A percentile compares a stretch with the other conserved stretches of the same genome.
Evolutionary conservation across 306 rosid genomes (phyloP).

Genomic region (Castanopsis chinensis): DNA sequence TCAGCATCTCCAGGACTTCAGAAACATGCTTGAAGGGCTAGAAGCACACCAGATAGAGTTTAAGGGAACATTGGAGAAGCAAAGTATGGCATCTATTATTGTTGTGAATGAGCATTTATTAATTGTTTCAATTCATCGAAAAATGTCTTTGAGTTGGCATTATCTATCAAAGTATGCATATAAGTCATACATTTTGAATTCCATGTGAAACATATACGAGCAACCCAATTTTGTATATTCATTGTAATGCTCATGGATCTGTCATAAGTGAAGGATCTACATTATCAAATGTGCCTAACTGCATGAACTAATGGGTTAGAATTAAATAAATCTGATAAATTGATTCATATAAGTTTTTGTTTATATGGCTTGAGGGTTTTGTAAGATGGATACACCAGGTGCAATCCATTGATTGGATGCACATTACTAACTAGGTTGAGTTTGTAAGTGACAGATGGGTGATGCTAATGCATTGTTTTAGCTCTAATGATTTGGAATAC

Average conservation of each 20-base stretch:
- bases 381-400: no score
- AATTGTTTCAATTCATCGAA: not conserved
- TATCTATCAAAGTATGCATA: not conserved
- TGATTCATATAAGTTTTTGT: no score
- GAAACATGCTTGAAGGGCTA: constrained; percentile 60
- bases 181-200: not conserved
- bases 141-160: not conserved
- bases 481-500: no score
- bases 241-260: not conserved
- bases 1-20: constrained; percentile 75
- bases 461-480: no score
- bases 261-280: no score
- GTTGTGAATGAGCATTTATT: constrained; percentile 21
- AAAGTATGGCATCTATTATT: constrained; percentile 49
- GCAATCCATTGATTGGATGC: no score
- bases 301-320: no score
- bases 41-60: constrained; percentile 68
- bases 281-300: no score
- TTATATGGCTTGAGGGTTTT: no score
- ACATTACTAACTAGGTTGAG: no score
- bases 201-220: not conserved
- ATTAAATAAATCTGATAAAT: no score
- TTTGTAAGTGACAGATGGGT: no score
- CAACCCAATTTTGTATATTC: not conserved
- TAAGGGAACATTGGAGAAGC: constrained; percentile 75